Evolutionary conservation across 768 basidiomycete species (phyloP).

Genomic region (Phanerodontia chrysosporium): DNA sequence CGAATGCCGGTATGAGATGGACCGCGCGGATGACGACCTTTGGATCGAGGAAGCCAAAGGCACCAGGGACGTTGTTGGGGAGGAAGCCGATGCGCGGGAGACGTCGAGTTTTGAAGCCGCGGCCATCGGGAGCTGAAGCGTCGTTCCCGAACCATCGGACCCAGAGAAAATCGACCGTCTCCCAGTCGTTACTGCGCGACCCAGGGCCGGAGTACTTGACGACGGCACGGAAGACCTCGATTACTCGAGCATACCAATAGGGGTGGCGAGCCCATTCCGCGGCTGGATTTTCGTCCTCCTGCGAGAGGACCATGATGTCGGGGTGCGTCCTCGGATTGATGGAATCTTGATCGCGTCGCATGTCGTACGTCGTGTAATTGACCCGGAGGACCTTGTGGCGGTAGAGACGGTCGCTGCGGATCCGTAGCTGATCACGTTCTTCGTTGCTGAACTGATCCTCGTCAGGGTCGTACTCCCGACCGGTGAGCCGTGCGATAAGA

Average conservation of each 20-base stretch:
- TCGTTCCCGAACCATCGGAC: slow-evolving; percentile 35
- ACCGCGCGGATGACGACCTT: slow-evolving; percentile 31
- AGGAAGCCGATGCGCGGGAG: slow-evolving; percentile 40
- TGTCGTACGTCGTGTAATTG: slow-evolving; percentile 42
- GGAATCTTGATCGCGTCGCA: slow-evolving; percentile 35
- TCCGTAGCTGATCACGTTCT: slow-evolving; percentile 8
- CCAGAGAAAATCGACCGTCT: slow-evolving; percentile 33
- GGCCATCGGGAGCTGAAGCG: slow-evolving; percentile 20
- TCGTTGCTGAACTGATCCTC: slow-evolving; percentile 21
- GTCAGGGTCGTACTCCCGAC: slow-evolving; percentile 22
- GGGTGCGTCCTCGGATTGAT: slow-evolving; percentile 34
- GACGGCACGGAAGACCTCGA: slow-evolving; percentile 26
- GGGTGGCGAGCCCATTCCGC: slow-evolving; percentile 13
- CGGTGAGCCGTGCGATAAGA: slow-evolving; percentile 24
- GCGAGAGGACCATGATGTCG: slow-evolving; percentile 27
- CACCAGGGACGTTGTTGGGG: slow-evolving; percentile 17
- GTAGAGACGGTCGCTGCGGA: slow-evolving; percentile 25
- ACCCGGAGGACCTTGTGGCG: slow-evolving; percentile 28
- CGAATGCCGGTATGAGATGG: slow-evolving; percentile 42
- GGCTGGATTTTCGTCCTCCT: slow-evolving; percentile 2
- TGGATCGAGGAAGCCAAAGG: slow-evolving; percentile 47
- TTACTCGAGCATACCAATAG: slow-evolving; percentile 27
- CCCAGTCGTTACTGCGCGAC: background rate
- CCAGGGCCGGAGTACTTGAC: slow-evolving; percentile 15
- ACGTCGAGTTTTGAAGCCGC: slow-evolving; percentile 22